phyloP scores from a whole-genome alignment of 495 filamentous ascomycete genomes.

The Talaromyces wortmannii region DNA sequence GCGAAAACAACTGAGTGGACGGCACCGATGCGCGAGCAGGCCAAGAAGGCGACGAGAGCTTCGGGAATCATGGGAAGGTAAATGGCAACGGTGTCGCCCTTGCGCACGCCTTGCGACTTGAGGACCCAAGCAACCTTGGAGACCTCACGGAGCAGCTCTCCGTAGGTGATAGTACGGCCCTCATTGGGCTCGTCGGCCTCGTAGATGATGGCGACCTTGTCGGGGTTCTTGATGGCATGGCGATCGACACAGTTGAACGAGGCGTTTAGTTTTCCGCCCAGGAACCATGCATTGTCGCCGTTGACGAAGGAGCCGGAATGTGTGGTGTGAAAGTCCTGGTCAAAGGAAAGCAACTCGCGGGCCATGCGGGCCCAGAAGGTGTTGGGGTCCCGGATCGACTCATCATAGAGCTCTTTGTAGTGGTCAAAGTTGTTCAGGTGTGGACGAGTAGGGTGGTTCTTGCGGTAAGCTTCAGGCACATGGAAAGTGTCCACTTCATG shows the following conservation, averaged over 20 bases:
- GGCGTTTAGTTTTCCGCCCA: conserved; percentile 88
- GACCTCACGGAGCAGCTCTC: conserved; percentile 89
- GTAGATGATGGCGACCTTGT: conserved; percentile 95
- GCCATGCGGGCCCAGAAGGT: conserved; percentile 87
- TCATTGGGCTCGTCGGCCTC: conserved; percentile 89
- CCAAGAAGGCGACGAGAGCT: conserved; percentile 84
- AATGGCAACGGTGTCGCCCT: conserved; percentile 94
- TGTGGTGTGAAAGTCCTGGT: conserved; percentile 87
- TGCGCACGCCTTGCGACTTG: conserved; percentile 91
- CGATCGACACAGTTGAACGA: conserved; percentile 97
- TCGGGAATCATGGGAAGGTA: conserved; percentile 99
- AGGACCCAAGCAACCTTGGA: conserved; percentile 79
- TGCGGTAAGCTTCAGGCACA: conserved; percentile 53
- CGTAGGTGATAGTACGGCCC: conserved; percentile 86
- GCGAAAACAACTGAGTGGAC: conserved; percentile 98
- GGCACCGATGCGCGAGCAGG: conserved; percentile 86
- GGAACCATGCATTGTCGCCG: conserved; percentile 92
- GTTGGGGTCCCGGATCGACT: conserved; percentile 86
- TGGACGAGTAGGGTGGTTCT: conserved; percentile 64
- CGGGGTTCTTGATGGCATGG: conserved; percentile 86
- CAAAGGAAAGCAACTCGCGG: conserved; percentile 85
- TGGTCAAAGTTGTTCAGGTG: conserved; percentile 69
- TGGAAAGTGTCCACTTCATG: conserved; percentile 82
- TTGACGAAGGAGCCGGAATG: conserved; percentile 66
- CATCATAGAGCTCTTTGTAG: conserved; percentile 89